Conservation (phyloP, 495 filamentous ascomycete species). For the Lineolata rhizophorae region DNA sequence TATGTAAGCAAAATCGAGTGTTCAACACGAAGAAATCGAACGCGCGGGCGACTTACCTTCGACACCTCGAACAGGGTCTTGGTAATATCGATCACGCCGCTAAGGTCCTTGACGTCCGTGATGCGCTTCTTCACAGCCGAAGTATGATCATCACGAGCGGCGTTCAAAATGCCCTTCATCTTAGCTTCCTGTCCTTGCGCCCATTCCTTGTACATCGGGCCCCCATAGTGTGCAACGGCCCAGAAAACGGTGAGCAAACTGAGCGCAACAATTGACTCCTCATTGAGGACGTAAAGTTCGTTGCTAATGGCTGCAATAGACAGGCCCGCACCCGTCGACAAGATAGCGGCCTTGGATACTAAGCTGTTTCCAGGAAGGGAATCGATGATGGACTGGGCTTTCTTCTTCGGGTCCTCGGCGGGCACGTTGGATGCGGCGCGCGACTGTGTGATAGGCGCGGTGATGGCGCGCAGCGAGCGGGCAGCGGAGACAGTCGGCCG, state of each 20-base stretch:
- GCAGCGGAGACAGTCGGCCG: slow-evolving; percentile 42
- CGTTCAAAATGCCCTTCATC: slow-evolving; percentile 82
- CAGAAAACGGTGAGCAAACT: slow-evolving; percentile 76
- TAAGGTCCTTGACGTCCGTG: slow-evolving; percentile 78
- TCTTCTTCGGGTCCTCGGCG: slow-evolving; percentile 65
- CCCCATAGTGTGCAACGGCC: slow-evolving; percentile 73
- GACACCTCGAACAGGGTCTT: slow-evolving; percentile 94
- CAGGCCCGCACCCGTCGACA: slow-evolving; percentile 77
- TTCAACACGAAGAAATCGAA: background rate
- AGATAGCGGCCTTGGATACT: slow-evolving; percentile 75
- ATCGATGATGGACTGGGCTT: slow-evolving; percentile 88
- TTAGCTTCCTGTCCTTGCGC: slow-evolving; percentile 66
- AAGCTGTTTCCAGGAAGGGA: slow-evolving; percentile 31
- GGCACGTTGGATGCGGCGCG: slow-evolving; percentile 60
- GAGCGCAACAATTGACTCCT: slow-evolving; percentile 84
- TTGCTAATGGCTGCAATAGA: slow-evolving; percentile 94
- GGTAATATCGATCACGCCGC: slow-evolving; percentile 82
- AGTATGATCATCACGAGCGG: slow-evolving; percentile 83
- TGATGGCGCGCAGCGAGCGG: slow-evolving; percentile 50
- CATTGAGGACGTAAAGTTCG: slow-evolving; percentile 98
- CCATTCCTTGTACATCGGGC: slow-evolving; percentile 81
- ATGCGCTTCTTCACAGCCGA: slow-evolving; percentile 84
- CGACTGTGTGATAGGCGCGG: slow-evolving; percentile 36
- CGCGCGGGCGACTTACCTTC: slow-evolving; percentile 38
- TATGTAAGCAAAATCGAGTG: too few species aligned